A percentile compares a stretch with the other conserved stretches of the same genome.
Evolutionary conservation across 1,284 basidiomycete genomes (phyloP).

Genomic region (Moniliophthora roreri): DNA sequence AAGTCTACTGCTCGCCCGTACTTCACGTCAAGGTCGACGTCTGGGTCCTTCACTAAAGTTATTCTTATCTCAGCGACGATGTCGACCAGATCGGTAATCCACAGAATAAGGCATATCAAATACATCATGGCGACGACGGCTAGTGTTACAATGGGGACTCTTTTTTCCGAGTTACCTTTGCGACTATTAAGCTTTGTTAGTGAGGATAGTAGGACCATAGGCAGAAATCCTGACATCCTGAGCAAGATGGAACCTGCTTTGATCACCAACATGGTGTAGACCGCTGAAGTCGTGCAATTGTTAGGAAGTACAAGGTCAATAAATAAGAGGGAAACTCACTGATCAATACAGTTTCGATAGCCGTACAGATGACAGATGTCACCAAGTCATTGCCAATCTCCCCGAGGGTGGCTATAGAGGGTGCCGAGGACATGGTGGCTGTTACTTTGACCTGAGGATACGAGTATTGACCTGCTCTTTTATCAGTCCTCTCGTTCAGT

Average conservation of each 20-base stretch:
- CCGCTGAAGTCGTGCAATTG: neutral
- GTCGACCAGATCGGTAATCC: neutral
- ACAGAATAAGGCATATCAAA: neutral
- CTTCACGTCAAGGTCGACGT: neutral
- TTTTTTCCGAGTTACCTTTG: neutral
- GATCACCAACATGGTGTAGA: neutral
- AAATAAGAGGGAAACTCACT: neutral
- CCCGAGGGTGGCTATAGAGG: neutral
- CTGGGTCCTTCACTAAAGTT: neutral
- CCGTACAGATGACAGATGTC: neutral
- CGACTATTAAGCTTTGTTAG: neutral
- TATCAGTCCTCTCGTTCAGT: too few relatives aligned
- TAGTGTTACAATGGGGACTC: neutral
- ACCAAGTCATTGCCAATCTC: slow-evolving; percentile 2
- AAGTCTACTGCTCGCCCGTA: neutral
- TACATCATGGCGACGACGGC: neutral
- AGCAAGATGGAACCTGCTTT: neutral
- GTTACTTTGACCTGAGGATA: too few relatives aligned
- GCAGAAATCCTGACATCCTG: neutral
- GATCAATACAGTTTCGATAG: neutral
- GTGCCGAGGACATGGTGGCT: neutral
- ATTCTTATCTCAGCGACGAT: slow-evolving; percentile 4
- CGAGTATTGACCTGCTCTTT: too few relatives aligned
- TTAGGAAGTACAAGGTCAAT: neutral
- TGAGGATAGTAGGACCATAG: neutral